phyloP scores from a whole-genome alignment of 1,139 yeast genomes.

The Lodderomyces metapsilosis region DNA sequence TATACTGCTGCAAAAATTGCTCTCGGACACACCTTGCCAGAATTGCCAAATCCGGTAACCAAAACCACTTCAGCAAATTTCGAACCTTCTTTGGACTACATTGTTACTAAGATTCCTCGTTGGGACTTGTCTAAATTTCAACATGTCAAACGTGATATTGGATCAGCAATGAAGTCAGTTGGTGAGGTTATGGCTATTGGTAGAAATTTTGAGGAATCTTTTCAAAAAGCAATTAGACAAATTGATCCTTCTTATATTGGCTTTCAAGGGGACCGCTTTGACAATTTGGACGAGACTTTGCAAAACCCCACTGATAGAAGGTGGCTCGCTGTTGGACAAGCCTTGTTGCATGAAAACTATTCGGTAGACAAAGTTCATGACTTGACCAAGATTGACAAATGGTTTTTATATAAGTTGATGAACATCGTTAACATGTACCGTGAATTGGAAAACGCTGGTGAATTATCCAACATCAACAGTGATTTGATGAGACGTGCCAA shows the following conservation, averaged over 20 bases:
- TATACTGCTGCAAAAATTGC: constrained; percentile 98
- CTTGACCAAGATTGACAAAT: constrained; percentile 86
- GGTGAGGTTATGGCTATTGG: constrained; percentile 99
- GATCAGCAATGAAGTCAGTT: constrained; percentile 93
- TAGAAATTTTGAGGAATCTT: constrained; percentile 94
- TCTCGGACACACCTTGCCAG: constrained; percentile 73
- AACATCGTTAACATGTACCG: constrained; percentile 70
- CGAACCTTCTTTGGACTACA: constrained; percentile 95
- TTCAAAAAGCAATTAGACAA: constrained; percentile 97
- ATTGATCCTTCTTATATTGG: constrained; percentile 90
- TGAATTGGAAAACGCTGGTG: constrained; percentile 56
- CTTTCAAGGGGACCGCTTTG: constrained; percentile 60
- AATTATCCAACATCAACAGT: constrained; percentile 48
- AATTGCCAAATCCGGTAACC: constrained; percentile 94
- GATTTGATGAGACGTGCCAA: constrained; percentile 65
- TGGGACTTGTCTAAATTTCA: constrained; percentile 93
- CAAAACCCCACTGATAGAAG: constrained; percentile 95
- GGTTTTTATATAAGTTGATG: constrained; percentile 89
- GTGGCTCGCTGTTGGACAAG: constrained; percentile 98
- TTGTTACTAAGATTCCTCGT: constrained; percentile 96
- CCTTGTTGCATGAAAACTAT: constrained; percentile 72
- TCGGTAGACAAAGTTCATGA: constrained; percentile 90
- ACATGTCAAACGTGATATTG: constrained; percentile 12
- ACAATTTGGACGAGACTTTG: constrained; percentile 71
- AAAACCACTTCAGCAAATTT: constrained; percentile 94